Conservation (phyloP, 2,329 filamentous ascomycete genomes). For the Fusarium nanum region DNA sequence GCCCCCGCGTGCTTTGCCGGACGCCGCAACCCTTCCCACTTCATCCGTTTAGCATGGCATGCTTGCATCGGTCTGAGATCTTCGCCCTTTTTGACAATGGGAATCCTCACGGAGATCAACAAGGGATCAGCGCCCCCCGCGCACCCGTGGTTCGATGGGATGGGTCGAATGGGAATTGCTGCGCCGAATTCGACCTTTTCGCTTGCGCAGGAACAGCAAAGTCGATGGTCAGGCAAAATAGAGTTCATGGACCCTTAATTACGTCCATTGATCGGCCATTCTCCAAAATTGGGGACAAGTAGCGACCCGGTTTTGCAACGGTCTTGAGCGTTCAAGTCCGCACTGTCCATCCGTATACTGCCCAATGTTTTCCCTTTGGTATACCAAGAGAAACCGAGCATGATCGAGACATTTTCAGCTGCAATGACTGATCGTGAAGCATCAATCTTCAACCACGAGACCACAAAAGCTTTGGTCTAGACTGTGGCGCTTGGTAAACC, state of each 20-base stretch:
- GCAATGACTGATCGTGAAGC: constrained; percentile 22
- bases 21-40: constrained; percentile 33
- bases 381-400: background rate
- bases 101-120: constrained; percentile 29
- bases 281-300: constrained; percentile 4
- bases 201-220: constrained; percentile 39
- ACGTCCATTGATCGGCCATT: constrained; percentile 18
- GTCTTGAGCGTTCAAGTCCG: background rate
- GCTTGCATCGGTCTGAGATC: constrained; percentile 32
- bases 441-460: constrained; percentile 20
- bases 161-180: constrained; percentile 11
- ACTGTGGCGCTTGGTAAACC: constrained; percentile 3
- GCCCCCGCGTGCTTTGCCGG: constrained; percentile 38
- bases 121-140: constrained; percentile 28
- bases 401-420: background rate
- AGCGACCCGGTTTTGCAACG: background rate
- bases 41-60: constrained; percentile 24
- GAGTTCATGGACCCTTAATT: constrained; percentile 31
- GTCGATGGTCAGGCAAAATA: constrained; percentile 13
- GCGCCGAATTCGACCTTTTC: constrained; percentile 26
- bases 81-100: constrained; percentile 23
- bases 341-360: background rate
- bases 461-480: constrained; percentile 15
- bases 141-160: constrained; percentile 2
- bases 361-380: background rate